Evolutionary conservation across 108 stramenopile species (phyloP), one percentile per base, ranked within the genome.

Genomic region (Nitzschia putrida): DNA sequence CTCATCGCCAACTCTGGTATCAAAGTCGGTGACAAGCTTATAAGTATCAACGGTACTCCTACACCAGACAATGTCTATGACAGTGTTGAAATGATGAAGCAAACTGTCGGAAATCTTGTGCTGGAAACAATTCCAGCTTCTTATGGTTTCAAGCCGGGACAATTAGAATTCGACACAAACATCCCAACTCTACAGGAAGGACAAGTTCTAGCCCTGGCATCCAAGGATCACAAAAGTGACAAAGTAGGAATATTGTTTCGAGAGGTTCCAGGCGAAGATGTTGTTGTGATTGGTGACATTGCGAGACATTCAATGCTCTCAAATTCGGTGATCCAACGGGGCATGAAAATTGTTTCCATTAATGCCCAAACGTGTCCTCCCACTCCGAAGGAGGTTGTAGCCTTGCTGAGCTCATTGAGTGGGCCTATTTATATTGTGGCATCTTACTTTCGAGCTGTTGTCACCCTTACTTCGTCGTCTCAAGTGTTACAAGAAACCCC

Each of bases 301-400:
- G 37, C 37, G 57, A 59, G 4, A 2, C 1, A 39, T 37, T 14
- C 8, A 13, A 16, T 20, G 57, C 22, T 40, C 29, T 6, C 57
- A 1, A 13, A 12, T 1, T 59, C 57, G 20, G 38, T 9, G 38
- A 13, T 59, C 13, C 26, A 40, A 16, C 51, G 26, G 37, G 65
- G 65, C 1, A 66, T 66, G 65, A 53, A 24, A 1, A 5, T 66
- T 52, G 45, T 66, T 1, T 66, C 65, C 13, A 66, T 66, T 25
- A 66, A 66, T 53, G 65, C 24, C 3, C 13, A 53, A 53, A 50
- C 24, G 16, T 66, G 65, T 53, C 65, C 65, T 16, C 1, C 11
- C 7, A 66, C 65, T 9, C 20, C 23, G 2, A 10, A 44, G 7
- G 51, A 52, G 38, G 29, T 29, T 16, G n/a, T 66, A 12, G 9